phyloP scores from a whole-genome alignment of 129 eudicot species.

The Tagetes patula region DNA sequence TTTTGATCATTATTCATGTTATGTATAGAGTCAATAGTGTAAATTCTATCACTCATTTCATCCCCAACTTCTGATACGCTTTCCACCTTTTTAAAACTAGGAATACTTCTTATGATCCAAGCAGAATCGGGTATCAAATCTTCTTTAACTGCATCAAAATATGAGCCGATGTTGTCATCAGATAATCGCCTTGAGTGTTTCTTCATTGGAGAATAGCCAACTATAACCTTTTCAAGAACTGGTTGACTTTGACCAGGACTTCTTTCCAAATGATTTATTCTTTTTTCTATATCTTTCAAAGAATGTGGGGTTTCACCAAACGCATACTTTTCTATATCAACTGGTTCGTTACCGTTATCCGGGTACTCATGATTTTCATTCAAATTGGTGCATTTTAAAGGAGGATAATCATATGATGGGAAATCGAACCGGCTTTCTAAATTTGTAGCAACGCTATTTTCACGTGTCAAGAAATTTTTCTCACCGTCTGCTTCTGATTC shows the following conservation, averaged over 20 bases:
- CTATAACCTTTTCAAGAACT: conserved; percentile 77
- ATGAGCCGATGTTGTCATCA: conserved; percentile 46
- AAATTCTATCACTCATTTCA: conserved; percentile 76
- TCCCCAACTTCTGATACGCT: conserved; percentile 70
- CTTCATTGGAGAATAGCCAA: conserved; percentile 70
- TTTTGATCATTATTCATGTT: conserved; percentile 52
- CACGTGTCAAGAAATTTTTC: conserved; percentile 38
- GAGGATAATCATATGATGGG: conserved; percentile 62
- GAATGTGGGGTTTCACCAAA: conserved; percentile 78
- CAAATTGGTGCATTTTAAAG: conserved; percentile 62
- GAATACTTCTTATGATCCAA: conserved; percentile 24
- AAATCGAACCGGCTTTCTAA: conserved; percentile 47
- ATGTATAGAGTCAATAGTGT: conserved; percentile 76
- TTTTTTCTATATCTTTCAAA: conserved; percentile 65
- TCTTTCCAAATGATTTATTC: conserved; percentile 69
- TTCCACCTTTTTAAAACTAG: conserved; percentile 56
- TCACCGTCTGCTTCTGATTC: conserved; percentile 80
- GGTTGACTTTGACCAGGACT: conserved; percentile 58
- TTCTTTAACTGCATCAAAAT: conserved; percentile 46
- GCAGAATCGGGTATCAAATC: conserved; percentile 27
- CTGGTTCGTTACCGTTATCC: conserved; percentile 47
- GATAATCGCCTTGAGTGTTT: conserved; percentile 64
- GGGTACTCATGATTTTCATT: conserved; percentile 52
- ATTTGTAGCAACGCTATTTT: conserved; percentile 41
- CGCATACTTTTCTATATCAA: conserved; percentile 77